Evolutionary conservation across 2,329 filamentous ascomycete genomes (phyloP).

Genomic region (Trichoderma atrobrunneum): DNA sequence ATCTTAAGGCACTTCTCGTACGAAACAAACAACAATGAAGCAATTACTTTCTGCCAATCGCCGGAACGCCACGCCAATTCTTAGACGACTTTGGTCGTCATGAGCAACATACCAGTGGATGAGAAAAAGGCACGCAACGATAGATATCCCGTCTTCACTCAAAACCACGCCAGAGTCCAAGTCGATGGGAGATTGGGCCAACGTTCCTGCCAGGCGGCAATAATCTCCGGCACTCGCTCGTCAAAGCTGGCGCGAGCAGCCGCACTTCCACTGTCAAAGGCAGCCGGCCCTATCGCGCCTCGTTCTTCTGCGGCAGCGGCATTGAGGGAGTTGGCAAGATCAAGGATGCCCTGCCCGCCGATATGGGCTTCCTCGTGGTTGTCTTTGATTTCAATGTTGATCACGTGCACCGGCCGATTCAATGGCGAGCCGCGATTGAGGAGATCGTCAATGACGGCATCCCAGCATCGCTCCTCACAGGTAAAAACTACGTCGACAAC

Average conservation of each 20-base stretch:
- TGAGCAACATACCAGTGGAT: neutral
- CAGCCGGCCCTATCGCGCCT: conserved; percentile 57
- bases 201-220: conserved; percentile 89
- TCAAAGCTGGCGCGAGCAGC: conserved; percentile 77
- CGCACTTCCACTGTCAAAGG: conserved; percentile 68
- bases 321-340: conserved; percentile 84
- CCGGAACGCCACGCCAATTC: conserved; percentile 18
- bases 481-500: conserved; percentile 94
- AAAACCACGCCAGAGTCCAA: conserved; percentile 97
- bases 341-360: conserved; percentile 86
- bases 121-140: neutral
- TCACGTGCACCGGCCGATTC: conserved; percentile 92
- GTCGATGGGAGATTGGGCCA: conserved; percentile 89
- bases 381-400: conserved; percentile 98
- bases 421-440: conserved; percentile 80
- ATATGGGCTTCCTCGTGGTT: conserved; percentile 95
- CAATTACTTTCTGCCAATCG: neutral
- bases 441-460: conserved; percentile 92
- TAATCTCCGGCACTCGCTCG: conserved; percentile 85
- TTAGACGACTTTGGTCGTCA: neutral
- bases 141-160: conserved; percentile 27
- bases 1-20: neutral
- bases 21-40: neutral
- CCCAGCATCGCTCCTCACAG: conserved; percentile 97
- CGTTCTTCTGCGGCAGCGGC: conserved; percentile 75